Evolutionary conservation across 73 alveolate genomes (phyloP).

Genomic region (Symbiodinium pilosum): DNA sequence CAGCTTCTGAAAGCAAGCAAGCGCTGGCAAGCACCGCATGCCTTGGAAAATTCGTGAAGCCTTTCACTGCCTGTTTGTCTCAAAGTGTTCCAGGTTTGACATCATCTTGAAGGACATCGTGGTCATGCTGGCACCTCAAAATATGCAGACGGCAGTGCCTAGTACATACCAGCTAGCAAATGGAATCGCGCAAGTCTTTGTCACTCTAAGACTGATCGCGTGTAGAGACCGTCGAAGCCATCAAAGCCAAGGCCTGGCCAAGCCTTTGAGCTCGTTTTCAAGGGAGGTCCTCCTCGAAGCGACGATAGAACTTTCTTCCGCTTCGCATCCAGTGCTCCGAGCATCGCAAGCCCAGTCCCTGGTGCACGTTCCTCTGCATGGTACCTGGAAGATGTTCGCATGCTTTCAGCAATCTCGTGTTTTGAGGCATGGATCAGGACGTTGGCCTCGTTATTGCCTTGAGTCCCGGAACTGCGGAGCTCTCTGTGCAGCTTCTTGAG

Average conservation of each 20-base stretch:
- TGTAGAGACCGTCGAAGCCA: too few relatives aligned
- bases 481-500: conserved; percentile 49
- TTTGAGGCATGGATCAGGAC: conserved; percentile 51
- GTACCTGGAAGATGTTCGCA: too few relatives aligned
- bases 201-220: too few relatives aligned
- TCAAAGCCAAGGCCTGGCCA: background rate
- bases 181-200: too few relatives aligned
- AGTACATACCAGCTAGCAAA: too few relatives aligned
- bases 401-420: too few relatives aligned
- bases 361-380: too few relatives aligned
- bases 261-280: conserved; percentile 72
- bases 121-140: conserved; percentile 82
- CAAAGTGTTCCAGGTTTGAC: conserved; percentile 33
- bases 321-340: conserved; percentile 54
- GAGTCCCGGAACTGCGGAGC: conserved; percentile 55
- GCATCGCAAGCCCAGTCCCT: conserved; percentile 34
- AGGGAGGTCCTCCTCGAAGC: conserved; percentile 57
- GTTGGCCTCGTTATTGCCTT: conserved; percentile 64
- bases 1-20: background rate
- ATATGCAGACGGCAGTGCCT: too few relatives aligned
- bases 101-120: conserved; percentile 66
- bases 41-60: too few relatives aligned
- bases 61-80: background rate
- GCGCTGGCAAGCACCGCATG: background rate
- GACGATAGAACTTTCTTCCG: conserved; percentile 53